Conservation (phyloP, 2,329 filamentous ascomycete genomes). For the Neofusicoccum laricinum region DNA sequence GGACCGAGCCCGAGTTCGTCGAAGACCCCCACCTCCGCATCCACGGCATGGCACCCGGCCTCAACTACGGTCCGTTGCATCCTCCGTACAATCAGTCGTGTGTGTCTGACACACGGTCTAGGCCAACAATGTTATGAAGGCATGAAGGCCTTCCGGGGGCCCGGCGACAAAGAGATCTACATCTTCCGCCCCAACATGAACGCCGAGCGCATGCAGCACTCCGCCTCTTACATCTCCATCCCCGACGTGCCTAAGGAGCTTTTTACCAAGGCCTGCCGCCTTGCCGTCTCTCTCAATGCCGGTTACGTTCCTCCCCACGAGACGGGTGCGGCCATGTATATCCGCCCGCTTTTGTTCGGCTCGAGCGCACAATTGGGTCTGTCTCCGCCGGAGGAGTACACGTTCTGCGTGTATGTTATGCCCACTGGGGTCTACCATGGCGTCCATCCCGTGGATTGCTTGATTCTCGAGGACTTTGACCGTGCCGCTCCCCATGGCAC, state of each 20-base stretch:
- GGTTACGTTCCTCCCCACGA: slow-evolving; percentile 86
- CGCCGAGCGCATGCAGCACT: slow-evolving; percentile 79
- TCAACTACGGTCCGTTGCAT: slow-evolving; percentile 69
- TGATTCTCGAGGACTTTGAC: slow-evolving; percentile 92
- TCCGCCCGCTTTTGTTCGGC: slow-evolving; percentile 85
- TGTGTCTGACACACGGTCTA: slow-evolving; percentile 6
- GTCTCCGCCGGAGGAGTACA: slow-evolving; percentile 86
- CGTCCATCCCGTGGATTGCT: slow-evolving; percentile 76
- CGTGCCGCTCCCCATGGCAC: slow-evolving; percentile 88
- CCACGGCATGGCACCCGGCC: slow-evolving; percentile 89
- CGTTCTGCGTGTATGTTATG: slow-evolving; percentile 83
- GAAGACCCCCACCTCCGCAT: slow-evolving; percentile 80
- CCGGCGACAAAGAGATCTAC: slow-evolving; percentile 66
- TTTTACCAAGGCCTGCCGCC: slow-evolving; percentile 72
- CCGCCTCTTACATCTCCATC: slow-evolving; percentile 77
- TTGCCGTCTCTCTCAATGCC: slow-evolving; percentile 84
- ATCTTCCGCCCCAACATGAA: slow-evolving; percentile 89
- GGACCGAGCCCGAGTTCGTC: slow-evolving; percentile 77
- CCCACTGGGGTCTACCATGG: slow-evolving; percentile 95
- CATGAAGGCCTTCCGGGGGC: slow-evolving; percentile 90
- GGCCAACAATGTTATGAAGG: slow-evolving; percentile 95
- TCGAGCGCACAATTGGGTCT: slow-evolving; percentile 83
- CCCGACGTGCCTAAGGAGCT: slow-evolving; percentile 73
- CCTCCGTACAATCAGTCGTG: background rate
- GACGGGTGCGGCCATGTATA: slow-evolving; percentile 88